Evolutionary conservation across 805 yeast genomes (phyloP), one percentile per base, ranked within the genome.

Genomic region (Candida orba): DNA sequence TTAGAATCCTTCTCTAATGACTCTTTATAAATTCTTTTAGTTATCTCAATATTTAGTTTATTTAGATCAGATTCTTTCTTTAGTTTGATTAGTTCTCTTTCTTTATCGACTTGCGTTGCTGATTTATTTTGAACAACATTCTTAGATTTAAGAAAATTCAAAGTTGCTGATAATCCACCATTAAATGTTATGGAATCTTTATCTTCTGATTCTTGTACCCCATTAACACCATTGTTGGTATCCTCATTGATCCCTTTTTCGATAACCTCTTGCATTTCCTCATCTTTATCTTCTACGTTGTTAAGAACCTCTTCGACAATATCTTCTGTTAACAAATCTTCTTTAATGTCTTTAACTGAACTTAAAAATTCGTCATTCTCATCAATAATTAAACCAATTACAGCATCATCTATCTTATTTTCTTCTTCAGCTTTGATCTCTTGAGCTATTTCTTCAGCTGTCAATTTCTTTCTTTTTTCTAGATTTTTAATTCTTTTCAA

Each of bases 311-410:
- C 29, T 10, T 34, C 36, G 8, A 8, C 13, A 3, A 15, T 7
- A 15, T n/a, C 18, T n/a, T 30, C 18, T 9, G 35, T 9, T 27
- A 27, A 10, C 13, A 27, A 10, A 7, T 31, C 34, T 15, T 39
- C 44, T 18, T 29, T 46, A n/a, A 31, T 36, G 8, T 29, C 48
- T 27, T 56, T 57, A 1, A 60, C 44, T 1, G 53, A 42, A n/a
- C 53, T 52, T 39, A 69, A 50, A 42, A 69, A 68, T 37, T 66
- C 71, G 3, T 57, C 43, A 17, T 57, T 65, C 39, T 68, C 73
- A 50, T 66, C 65, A 18, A 67, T 47, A 2, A 53, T 42, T 15
- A 61, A 40, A 8, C 60, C 63, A 8, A 15, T 32, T 3, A 20
- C 29, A 10, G 32, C 29, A 22, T 52, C 54, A 30, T 52, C 47